A percentile compares a stretch with the other conserved stretches of the same genome.
phyloP scores from a whole-genome alignment of 192 early-diverging fungal genomes.

The Endogone sp. region DNA sequence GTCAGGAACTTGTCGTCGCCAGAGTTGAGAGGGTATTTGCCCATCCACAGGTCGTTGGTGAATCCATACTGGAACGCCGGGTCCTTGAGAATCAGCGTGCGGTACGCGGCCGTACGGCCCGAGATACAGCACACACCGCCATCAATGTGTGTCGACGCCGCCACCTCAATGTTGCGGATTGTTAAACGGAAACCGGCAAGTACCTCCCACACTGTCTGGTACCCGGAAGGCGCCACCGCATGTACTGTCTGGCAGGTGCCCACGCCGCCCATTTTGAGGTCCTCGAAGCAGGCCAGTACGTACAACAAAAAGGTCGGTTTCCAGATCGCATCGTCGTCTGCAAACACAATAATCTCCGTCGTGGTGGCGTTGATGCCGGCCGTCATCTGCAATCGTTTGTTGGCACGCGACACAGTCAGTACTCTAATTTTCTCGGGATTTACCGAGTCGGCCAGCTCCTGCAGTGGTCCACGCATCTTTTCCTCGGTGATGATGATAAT shows the following conservation, averaged over 20 bases:
- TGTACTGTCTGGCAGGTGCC: slow-evolving; percentile 52
- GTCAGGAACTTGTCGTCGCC: slow-evolving; percentile 64
- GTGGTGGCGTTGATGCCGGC: slow-evolving; percentile 48
- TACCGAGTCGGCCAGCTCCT: slow-evolving; percentile 39
- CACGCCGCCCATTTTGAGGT: slow-evolving; percentile 52
- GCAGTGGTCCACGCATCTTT: slow-evolving; percentile 31
- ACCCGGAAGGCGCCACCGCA: slow-evolving; percentile 30
- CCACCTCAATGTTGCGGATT: slow-evolving; percentile 60
- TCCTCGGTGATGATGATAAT: slow-evolving; percentile 53
- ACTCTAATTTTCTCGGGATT: slow-evolving; percentile 42
- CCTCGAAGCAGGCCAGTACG: slow-evolving; percentile 57
- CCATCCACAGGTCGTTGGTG: slow-evolving; percentile 53
- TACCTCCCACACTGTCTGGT: slow-evolving; percentile 58
- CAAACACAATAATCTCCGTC: slow-evolving; percentile 52
- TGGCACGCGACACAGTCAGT: slow-evolving; percentile 39
- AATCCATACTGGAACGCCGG: slow-evolving; percentile 55
- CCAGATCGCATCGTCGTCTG: slow-evolving; percentile 59
- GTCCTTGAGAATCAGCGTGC: slow-evolving; percentile 55
- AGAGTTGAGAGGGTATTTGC: slow-evolving; percentile 54
- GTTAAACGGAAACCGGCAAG: slow-evolving; percentile 52
- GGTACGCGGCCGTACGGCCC: slow-evolving; percentile 56
- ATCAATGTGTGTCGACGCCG: slow-evolving; percentile 58
- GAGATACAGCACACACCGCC: slow-evolving; percentile 61
- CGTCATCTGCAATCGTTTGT: slow-evolving; percentile 57
- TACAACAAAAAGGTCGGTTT: slow-evolving; percentile 48